Evolutionary conservation across 305 asterid genomes (phyloP), one percentile per base, ranked within the genome.

Genomic region (Coffea humblotiana): DNA sequence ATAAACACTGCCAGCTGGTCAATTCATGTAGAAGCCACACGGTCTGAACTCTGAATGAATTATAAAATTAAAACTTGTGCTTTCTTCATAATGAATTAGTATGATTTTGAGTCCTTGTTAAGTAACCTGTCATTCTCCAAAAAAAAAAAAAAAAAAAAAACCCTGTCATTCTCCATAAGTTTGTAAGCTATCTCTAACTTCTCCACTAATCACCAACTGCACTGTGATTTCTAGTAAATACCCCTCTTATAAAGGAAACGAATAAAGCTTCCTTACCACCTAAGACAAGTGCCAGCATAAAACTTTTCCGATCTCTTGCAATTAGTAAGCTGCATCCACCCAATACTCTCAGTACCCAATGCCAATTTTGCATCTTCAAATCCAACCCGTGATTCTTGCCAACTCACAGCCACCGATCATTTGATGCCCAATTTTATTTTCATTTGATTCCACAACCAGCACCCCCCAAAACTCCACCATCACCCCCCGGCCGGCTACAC

Each of bases 231-330:
- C 43, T 40, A 13, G 58, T 15, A 52, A 52, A 15, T 13, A 52
- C 58, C 58, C 16, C 58, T 18, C 58, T 9, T 6, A 52, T 0
- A 13, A 52, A 14, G 19, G 25, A 40, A 40, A 40, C 43, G 2
- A 68, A 37, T 14, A 18, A 14, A 74, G 21, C 19, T 58, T 2
- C 0, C 78, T 75, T 75, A 60, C 37, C 35, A 37, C 45, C 40
- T 35, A 75, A 40, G 78, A 60, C 78, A 75, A 37, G 78, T 58
- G 58, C 43, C 78, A 16, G 72, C 9, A 68, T 16, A 45, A 35
- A 18, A 8, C 16, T 35, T 47, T 25, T 40, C 25, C n/a, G 27
- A 13, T 51, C 32, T 47, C 13, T 75, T 7, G 19, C 6, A 43
- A 52, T 2, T 19, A 0, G 9, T 4, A 3, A 23, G 25, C 49